A percentile compares a stretch with the other conserved stretches of the same genome.
phyloP scores from a whole-genome alignment of 441 rosid genomes.

The Pelargonium citronellum region DNA sequence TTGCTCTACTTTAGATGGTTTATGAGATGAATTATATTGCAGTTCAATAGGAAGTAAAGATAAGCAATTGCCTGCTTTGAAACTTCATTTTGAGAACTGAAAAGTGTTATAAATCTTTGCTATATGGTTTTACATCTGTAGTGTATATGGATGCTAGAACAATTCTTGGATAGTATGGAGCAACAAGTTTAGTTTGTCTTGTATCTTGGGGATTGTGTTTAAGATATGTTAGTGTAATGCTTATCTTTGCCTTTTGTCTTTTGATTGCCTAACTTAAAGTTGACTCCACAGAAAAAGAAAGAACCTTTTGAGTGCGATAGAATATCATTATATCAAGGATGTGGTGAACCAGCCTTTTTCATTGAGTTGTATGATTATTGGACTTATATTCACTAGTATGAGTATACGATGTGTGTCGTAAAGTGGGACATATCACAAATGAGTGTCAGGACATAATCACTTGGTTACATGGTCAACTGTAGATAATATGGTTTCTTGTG shows the following conservation, averaged over 20 bases:
- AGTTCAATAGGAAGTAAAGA: background rate
- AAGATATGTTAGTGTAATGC: background rate
- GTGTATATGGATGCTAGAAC: background rate
- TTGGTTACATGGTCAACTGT: background rate
- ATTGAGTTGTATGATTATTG: background rate
- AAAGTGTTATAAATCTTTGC: background rate
- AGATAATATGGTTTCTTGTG: too few relatives aligned
- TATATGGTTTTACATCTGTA: background rate
- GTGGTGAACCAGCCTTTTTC: background rate
- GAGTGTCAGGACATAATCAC: background rate
- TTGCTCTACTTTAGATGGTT: background rate
- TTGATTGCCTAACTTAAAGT: background rate
- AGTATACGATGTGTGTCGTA: background rate
- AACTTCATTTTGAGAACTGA: background rate
- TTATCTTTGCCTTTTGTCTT: background rate
- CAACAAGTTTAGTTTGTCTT: background rate
- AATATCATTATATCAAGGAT: background rate
- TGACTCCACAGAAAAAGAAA: background rate
- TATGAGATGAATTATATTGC: background rate
- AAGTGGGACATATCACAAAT: background rate
- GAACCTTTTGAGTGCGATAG: background rate
- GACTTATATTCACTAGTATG: background rate
- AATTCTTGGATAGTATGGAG: background rate
- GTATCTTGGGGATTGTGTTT: background rate
- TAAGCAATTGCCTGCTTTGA: background rate